These are phyloP conservation scores for Globisporangium acanthophoron DNA, from an alignment of 352 stramenopile species.

Conservation along the genomic window DNA sequence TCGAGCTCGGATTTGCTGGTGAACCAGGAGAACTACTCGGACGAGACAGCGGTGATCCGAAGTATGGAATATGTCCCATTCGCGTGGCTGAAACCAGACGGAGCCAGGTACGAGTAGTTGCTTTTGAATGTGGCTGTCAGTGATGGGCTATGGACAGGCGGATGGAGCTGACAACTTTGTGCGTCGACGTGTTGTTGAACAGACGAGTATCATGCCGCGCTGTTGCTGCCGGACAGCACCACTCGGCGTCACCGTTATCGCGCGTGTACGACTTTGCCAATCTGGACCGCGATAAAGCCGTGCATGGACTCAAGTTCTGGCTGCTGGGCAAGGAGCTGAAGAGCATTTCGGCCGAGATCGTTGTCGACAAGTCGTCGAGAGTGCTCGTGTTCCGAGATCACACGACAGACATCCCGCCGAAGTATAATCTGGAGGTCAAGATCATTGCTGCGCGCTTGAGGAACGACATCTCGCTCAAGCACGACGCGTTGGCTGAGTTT, in stretches of 20 bases:
- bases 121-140: not conserved
- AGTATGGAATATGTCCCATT: constrained; percentile 74
- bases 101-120: constrained; percentile 40
- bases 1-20: constrained; percentile 71
- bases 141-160: not conserved
- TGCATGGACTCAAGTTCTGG: constrained; percentile 64
- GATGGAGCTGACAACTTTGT: not conserved
- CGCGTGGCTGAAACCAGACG: constrained; percentile 74
- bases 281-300: constrained; percentile 67
- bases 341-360: constrained; percentile 67
- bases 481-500: constrained; percentile 55
- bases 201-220: constrained; percentile 71
- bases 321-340: constrained; percentile 66
- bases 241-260: constrained; percentile 49
- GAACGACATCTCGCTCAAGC: constrained; percentile 54
- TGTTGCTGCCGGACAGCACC: constrained; percentile 37
- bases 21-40: constrained; percentile 58
- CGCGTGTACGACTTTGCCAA: constrained; percentile 85
- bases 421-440: constrained; percentile 81
- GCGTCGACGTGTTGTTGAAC: constrained; percentile 3
- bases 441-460: constrained; percentile 69
- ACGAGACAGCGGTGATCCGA: constrained; percentile 58
- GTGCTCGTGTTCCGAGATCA: constrained; percentile 78
- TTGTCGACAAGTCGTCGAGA: constrained; percentile 71
- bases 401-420: constrained; percentile 40